Conservation (phyloP, 805 yeast genomes). For the Nakazawaea molendinolei region DNA sequence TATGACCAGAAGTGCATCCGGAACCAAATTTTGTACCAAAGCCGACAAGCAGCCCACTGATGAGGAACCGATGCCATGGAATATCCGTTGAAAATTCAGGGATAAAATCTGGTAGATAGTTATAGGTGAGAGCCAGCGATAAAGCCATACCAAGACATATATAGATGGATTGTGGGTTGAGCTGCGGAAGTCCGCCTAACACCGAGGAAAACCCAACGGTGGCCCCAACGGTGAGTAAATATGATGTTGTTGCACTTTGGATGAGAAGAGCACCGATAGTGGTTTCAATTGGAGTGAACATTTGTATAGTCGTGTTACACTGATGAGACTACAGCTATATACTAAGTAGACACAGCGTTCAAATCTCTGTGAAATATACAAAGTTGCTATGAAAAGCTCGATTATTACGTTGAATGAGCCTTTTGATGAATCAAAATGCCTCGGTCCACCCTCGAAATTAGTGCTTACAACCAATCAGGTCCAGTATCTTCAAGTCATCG, state of each 20-base stretch:
- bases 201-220: conserved; percentile 42
- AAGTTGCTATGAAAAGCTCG: no score
- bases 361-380: no score
- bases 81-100: neutral
- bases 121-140: neutral
- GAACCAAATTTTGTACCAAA: conserved; percentile 39
- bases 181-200: conserved; percentile 24
- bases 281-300: conserved; percentile 41
- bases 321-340: no score
- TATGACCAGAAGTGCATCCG: conserved; percentile 53
- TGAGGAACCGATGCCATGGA: neutral
- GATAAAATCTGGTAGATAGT: neutral
- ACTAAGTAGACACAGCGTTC: no score
- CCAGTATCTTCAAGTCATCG: no score
- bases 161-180: conserved; percentile 18
- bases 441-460: no score
- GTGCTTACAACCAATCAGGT: no score
- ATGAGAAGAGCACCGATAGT: conserved; percentile 40
- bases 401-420: no score
- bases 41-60: conserved; percentile 39
- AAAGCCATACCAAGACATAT: neutral
- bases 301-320: no score
- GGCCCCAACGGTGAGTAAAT: conserved; percentile 31
- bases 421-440: no score
- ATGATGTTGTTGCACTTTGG: conserved; percentile 39